Evolutionary conservation across 345 rosid species (phyloP).

Genomic region (Pseudoturritis turrita): DNA sequence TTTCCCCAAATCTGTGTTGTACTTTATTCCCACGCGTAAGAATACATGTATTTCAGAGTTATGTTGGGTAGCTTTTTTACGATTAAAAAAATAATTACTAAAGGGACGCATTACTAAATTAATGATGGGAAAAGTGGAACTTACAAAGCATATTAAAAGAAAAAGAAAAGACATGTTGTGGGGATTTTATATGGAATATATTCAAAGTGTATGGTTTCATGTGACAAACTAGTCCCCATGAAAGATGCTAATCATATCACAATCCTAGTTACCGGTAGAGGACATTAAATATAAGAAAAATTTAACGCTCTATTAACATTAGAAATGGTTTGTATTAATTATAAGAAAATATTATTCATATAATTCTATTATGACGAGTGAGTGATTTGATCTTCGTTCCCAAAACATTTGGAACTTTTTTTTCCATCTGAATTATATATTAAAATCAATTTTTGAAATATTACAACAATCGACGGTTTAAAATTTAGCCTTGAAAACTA

Average conservation of each 20-base stretch:
- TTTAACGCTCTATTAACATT: neutral
- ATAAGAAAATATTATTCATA: neutral
- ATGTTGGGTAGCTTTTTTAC: neutral
- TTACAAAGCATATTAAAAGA: slow-evolving; percentile 1
- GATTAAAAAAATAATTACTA: neutral
- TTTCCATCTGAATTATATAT: too few species aligned
- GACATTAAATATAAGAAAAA: neutral
- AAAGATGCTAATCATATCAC: slow-evolving; percentile 20
- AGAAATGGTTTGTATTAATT: neutral
- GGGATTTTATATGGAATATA: slow-evolving; percentile 10
- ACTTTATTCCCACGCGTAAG: neutral
- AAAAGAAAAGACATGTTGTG: slow-evolving; percentile 4
- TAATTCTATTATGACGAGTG: neutral
- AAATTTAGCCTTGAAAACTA: too few species aligned
- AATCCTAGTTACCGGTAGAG: neutral
- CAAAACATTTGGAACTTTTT: neutral
- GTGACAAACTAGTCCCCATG: neutral
- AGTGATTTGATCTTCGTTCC: neutral
- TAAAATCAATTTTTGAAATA: too few species aligned
- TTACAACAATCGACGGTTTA: too few species aligned
- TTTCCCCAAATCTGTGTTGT: neutral
- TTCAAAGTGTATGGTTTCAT: slow-evolving; percentile 28
- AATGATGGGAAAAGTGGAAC: slow-evolving; percentile 9
- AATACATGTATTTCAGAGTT: neutral
- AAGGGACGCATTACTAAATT: neutral